Conservation (phyloP, 805 yeast genomes). For the Metschnikowia orientalis region DNA sequence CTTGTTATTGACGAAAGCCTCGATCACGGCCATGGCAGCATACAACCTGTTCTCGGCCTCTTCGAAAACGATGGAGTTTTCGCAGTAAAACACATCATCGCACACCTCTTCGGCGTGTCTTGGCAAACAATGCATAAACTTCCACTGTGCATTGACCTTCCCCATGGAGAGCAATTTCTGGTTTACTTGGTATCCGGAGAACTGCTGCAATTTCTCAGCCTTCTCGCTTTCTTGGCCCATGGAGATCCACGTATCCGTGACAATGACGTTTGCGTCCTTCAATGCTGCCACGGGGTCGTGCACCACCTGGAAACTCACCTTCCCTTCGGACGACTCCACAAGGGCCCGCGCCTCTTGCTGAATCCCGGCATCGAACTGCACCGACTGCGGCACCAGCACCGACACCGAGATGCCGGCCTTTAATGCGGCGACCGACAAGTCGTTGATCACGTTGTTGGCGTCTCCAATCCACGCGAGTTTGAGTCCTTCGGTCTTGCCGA, state of each 20-base stretch:
- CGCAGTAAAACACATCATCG: slow-evolving; percentile 87
- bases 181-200: slow-evolving; percentile 82
- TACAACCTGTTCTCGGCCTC: slow-evolving; percentile 96
- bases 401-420: slow-evolving; percentile 79
- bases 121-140: slow-evolving; percentile 97
- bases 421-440: slow-evolving; percentile 81
- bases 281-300: slow-evolving; percentile 77
- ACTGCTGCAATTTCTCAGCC: slow-evolving; percentile 66
- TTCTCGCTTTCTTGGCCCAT: slow-evolving; percentile 95
- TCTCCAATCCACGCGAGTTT: slow-evolving; percentile 96
- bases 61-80: slow-evolving; percentile 75
- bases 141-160: slow-evolving; percentile 62
- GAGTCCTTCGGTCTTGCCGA: slow-evolving; percentile 53
- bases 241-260: slow-evolving; percentile 95
- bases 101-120: slow-evolving; percentile 92
- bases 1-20: slow-evolving; percentile 73
- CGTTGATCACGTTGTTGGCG: slow-evolving; percentile 92
- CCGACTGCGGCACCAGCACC: slow-evolving; percentile 77
- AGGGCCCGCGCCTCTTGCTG: slow-evolving; percentile 43
- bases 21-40: slow-evolving; percentile 93
- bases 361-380: slow-evolving; percentile 57
- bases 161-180: slow-evolving; percentile 55
- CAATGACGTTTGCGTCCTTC: slow-evolving; percentile 70
- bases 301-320: slow-evolving; percentile 46
- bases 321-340: slow-evolving; percentile 46